A percentile compares a stretch with the other conserved stretches of the same genome.
These are phyloP conservation scores for Aspergillus bertholletiae DNA, from an alignment of 495 filamentous ascomycete genomes.

Conservation along the genomic window DNA sequence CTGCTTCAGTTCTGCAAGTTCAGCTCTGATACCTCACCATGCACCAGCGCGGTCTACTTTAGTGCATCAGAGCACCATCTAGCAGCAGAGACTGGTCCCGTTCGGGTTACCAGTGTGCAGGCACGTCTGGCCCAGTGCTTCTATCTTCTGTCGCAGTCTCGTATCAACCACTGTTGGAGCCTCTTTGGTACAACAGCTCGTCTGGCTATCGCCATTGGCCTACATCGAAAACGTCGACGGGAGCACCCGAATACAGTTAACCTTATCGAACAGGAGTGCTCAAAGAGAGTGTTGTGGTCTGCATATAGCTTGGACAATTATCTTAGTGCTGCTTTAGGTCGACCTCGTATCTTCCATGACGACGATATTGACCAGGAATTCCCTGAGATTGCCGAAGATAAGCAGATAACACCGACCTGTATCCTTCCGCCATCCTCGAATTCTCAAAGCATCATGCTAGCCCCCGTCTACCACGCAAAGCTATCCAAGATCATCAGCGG, in stretches of 20 bases:
- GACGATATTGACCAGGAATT: conserved; percentile 46
- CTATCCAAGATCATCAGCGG: conserved; percentile 23
- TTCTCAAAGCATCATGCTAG: conserved; percentile 38
- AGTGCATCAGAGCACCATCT: conserved; percentile 22
- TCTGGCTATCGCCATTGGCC: conserved; percentile 29
- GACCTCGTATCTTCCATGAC: conserved; percentile 39
- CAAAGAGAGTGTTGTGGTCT: conserved; percentile 48
- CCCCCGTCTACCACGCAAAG: conserved; percentile 36
- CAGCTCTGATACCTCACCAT: neutral
- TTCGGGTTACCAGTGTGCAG: conserved; percentile 30
- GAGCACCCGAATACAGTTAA: conserved; percentile 9
- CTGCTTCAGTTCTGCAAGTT: no score
- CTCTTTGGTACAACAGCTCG: conserved; percentile 37
- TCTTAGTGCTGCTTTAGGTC: conserved; percentile 39
- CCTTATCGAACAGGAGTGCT: conserved; percentile 22
- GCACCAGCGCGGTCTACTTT: conserved; percentile 19
- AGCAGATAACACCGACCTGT: conserved; percentile 19
- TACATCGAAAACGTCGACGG: conserved; percentile 22
- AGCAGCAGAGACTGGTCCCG: conserved; percentile 26
- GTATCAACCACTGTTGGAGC: conserved; percentile 37
- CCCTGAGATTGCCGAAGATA: conserved; percentile 40
- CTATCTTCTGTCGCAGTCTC: conserved; percentile 30
- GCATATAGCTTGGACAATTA: conserved; percentile 48
- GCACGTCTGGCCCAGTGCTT: conserved; percentile 33
- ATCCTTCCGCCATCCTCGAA: conserved; percentile 19